These are phyloP conservation scores for Aspergillus sergii DNA, from an alignment of 2,329 filamentous ascomycete species.

Conservation along the genomic window DNA sequence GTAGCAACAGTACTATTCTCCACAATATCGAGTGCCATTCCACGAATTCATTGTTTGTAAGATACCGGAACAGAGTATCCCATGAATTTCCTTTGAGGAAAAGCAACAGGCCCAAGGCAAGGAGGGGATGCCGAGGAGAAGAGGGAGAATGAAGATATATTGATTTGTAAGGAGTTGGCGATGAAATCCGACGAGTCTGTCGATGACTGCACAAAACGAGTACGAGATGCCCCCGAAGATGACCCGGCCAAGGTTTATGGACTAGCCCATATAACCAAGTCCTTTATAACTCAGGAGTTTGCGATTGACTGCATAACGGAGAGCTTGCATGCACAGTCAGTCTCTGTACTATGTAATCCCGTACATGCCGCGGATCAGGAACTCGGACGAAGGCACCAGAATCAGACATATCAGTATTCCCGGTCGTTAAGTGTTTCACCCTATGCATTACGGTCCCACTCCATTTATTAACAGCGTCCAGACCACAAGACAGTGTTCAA, in stretches of 20 bases:
- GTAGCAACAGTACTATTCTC: neutral
- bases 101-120: neutral
- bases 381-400: neutral
- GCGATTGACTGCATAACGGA: neutral
- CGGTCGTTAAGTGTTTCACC: conserved; percentile 13
- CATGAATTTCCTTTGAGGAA: neutral
- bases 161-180: neutral
- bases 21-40: neutral
- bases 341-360: neutral
- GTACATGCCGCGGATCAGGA: neutral
- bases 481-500: neutral
- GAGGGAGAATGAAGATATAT: neutral
- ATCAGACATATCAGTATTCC: conserved; percentile 4
- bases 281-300: neutral
- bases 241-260: neutral
- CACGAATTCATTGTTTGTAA: neutral
- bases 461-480: conserved; percentile 7
- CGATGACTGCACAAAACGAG: too few species aligned
- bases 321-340: neutral
- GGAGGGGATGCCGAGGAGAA: neutral
- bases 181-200: neutral
- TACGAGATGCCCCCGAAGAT: neutral
- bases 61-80: neutral
- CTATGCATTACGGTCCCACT: conserved; percentile 7
- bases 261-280: neutral